phyloP scores from a whole-genome alignment of 139 green algal species.

The Diplosphaera chodatii region DNA sequence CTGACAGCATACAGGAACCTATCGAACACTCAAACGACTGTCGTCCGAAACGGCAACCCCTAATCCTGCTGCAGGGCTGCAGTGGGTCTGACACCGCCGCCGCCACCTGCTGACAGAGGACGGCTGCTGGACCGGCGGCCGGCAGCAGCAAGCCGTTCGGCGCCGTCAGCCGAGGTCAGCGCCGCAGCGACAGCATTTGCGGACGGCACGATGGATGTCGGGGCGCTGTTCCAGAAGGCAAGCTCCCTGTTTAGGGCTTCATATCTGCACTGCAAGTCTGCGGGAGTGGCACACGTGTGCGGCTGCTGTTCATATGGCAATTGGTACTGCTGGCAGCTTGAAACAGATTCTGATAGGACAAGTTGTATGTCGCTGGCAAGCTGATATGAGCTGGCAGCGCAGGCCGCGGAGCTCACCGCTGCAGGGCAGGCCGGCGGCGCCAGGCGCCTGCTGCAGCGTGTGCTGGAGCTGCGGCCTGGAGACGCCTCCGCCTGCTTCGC shows the following conservation, averaged over 20 bases:
- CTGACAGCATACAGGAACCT: no score
- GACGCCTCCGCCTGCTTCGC: constrained; percentile 24
- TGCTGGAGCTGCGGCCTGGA: constrained; percentile 15
- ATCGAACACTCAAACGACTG: background rate
- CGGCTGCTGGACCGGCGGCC: background rate
- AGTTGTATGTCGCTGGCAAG: constrained; percentile 3
- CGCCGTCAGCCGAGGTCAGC: background rate
- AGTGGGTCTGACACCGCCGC: background rate
- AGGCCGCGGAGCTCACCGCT: constrained; percentile 24
- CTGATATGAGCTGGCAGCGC: background rate
- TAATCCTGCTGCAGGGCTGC: background rate
- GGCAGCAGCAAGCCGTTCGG: background rate
- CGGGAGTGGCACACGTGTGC: background rate
- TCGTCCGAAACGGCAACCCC: no score
- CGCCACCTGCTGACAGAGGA: background rate
- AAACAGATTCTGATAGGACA: constrained; percentile 1
- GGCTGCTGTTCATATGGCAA: background rate
- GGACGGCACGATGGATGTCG: background rate
- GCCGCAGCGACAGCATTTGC: background rate
- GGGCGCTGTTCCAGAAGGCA: background rate
- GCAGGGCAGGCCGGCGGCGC: constrained; percentile 11
- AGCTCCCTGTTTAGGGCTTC: no score
- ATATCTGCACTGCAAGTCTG: no score
- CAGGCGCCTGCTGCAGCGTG: constrained; percentile 8
- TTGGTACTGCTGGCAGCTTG: background rate